Base-by-base conservation (phyloP, 2,329 filamentous ascomycete species). In the Neopestalotiopsis sp. region DNA sequence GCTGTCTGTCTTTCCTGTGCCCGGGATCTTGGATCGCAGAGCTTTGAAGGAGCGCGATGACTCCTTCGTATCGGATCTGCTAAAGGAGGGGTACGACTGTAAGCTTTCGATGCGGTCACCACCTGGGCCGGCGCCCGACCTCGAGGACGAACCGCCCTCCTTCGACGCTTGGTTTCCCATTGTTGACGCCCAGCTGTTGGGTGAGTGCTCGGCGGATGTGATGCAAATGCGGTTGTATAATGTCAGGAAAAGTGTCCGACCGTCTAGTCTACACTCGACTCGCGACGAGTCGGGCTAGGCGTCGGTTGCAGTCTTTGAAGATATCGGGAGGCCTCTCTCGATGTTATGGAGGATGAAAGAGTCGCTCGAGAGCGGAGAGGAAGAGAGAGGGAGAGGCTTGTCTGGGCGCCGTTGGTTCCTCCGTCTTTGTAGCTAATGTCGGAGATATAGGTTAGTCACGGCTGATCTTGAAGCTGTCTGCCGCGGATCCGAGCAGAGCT, bases 61-160 rank as follows among this genome's bases (percentile, higher is more conserved):
- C 73, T 97, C 95, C 79, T 95, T 95, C 34, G 95, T 98, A 79
- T 98, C 95, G 68, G 94, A 94, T 79, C 92, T 92, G 82, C 93
- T 93, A 79, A 98, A 95, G 34, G 95, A 97, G 34, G 95, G 95
- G 80, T 96, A 97, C 38, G 94, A 93, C 80, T 94, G 92, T 69
- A 98, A 84, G 70, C 88, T 85, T 49, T 92, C 89, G 71, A 70
- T 79, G 68, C 71, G 78, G 70, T 83, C 82, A 69, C 81, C 79
- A 32, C 65, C 65, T 42, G 65, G 65, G 14, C 65, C 65, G 65
- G 80, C 79, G 57, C 81, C 83, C 56, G 84, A 84, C 81, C 89
- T 92, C 75, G 84, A 79, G 70, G 82, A 78, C 69, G 79, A 80
- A 70, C 81, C 84, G 75, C 84, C 81, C 78, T 88, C 86, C 76